These are phyloP conservation scores for Purpureocillium takamizusanense DNA, from an alignment of 2,329 filamentous ascomycete species.

Conservation along the genomic window DNA sequence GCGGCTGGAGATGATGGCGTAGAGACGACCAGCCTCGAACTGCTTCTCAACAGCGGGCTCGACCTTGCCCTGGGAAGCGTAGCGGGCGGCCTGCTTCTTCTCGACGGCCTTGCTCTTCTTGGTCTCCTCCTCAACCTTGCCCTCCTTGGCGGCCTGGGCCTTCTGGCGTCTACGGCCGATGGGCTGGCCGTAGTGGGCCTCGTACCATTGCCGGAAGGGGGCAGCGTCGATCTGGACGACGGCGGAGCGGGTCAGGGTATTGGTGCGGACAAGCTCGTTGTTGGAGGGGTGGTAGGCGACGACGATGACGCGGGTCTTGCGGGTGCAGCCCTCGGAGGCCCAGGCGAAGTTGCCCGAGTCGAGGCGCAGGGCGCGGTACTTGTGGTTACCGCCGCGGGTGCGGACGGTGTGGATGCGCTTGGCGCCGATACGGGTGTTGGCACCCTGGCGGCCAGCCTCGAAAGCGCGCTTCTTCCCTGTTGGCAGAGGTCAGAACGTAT, in stretches of 20 bases:
- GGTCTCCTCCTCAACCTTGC: conserved; percentile 55
- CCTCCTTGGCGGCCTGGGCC: conserved; percentile 54
- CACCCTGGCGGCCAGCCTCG: conserved; percentile 98
- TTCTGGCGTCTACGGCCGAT: conserved; percentile 87
- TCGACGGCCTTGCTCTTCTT: conserved; percentile 96
- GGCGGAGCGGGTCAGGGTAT: conserved; percentile 98
- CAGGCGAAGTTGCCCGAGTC: conserved; percentile 99
- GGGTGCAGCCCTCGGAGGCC: conserved; percentile 94
- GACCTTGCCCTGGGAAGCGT: conserved; percentile 81
- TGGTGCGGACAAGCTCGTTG: conserved; percentile 99
- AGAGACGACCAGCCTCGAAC: conserved; percentile 98
- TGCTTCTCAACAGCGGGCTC: conserved; percentile 90
- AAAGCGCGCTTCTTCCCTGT: conserved; percentile 94
- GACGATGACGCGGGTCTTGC: conserved; percentile 98
- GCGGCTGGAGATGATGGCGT: conserved; percentile 83
- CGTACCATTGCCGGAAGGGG: conserved; percentile 99
- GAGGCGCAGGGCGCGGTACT: conserved; percentile 98
- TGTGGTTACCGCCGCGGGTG: conserved; percentile 97
- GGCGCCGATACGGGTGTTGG: conserved; percentile 97
- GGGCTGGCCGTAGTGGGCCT: conserved; percentile 94
- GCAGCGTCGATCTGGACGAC: conserved; percentile 98
- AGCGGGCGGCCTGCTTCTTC: conserved; percentile 92
- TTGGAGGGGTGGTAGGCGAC: conserved; percentile 99
- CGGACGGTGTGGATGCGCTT: conserved; percentile 97
- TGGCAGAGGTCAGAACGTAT: conserved; percentile 68